Percentiles rank a stretch among this genome's conserved stretches.
phyloP scores from a whole-genome alignment of 257 asterid species.

The Misopates orontium region DNA sequence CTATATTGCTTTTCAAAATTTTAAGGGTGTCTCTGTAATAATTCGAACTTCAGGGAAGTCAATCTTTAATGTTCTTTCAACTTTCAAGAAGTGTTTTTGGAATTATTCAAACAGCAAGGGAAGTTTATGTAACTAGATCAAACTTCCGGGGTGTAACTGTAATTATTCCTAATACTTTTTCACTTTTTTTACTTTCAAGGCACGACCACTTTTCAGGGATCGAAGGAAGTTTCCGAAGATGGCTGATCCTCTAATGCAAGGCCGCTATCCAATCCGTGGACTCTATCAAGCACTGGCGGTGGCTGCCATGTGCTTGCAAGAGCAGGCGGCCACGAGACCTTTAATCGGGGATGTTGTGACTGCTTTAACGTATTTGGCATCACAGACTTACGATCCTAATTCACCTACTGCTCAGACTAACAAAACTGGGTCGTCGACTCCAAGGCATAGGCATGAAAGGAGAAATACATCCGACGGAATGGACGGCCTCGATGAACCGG shows the following conservation, averaged over 20 bases:
- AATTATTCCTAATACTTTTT: not conserved
- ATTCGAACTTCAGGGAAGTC: too few relatives aligned
- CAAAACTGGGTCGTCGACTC: conserved; percentile 62
- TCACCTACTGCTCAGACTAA: conserved; percentile 40
- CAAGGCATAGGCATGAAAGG: conserved; percentile 63
- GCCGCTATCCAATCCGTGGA: conserved; percentile 83
- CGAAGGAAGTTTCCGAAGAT: conserved; percentile 73
- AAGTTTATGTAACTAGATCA: too few relatives aligned
- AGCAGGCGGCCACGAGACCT: conserved; percentile 90
- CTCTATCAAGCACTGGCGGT: conserved; percentile 90
- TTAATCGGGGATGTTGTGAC: conserved; percentile 87
- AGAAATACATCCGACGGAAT: conserved; percentile 50
- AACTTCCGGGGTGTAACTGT: too few relatives aligned
- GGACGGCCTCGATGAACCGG: conserved; percentile 42
- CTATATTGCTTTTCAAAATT: too few relatives aligned
- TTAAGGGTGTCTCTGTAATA: too few relatives aligned
- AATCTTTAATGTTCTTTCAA: too few relatives aligned
- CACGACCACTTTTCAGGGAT: conserved; percentile 88
- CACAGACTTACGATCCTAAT: conserved; percentile 74
- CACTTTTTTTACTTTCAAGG: conserved; percentile 42
- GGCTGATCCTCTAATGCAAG: conserved; percentile 94
- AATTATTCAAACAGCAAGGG: too few relatives aligned
- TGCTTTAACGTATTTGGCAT: conserved; percentile 73
- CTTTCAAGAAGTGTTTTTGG: too few relatives aligned
- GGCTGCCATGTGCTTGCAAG: conserved; percentile 99